Conservation (phyloP, 1,139 yeast species). For the Hansenula sp. region DNA sequence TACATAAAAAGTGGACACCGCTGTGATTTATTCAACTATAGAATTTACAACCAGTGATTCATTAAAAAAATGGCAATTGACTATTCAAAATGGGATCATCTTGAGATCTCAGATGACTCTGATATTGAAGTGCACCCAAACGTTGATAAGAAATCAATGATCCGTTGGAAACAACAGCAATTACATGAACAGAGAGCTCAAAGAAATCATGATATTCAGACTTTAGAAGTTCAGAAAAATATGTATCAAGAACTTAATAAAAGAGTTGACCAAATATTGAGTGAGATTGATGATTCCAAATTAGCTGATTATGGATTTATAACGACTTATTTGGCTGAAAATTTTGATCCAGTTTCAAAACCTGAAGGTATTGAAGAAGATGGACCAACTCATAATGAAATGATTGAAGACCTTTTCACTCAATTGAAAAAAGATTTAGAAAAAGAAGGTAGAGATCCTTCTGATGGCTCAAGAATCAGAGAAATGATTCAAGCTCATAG, state of each 20-base stretch:
- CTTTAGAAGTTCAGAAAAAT: conserved; percentile 64
- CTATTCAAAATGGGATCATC: conserved; percentile 96
- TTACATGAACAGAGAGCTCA: conserved; percentile 90
- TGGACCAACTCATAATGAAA: conserved; percentile 82
- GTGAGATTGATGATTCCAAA: conserved; percentile 35
- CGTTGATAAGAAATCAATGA: conserved; percentile 89
- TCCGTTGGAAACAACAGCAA: conserved; percentile 95
- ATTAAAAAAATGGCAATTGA: conserved; percentile 61
- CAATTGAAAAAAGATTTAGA: conserved; percentile 61
- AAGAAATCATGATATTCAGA: conserved; percentile 70
- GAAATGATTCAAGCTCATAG: conserved; percentile 53
- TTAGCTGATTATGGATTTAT: conserved; percentile 37
- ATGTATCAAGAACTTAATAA: conserved; percentile 75
- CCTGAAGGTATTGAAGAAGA: conserved; percentile 57
- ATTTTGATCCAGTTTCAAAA: conserved; percentile 57
- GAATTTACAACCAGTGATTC: neutral
- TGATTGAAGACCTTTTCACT: conserved; percentile 83
- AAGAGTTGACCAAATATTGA: conserved; percentile 64
- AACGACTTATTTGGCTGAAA: conserved; percentile 33
- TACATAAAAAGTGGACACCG: too few relatives aligned
- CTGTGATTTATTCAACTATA: too few relatives aligned
- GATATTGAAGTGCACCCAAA: conserved; percentile 98
- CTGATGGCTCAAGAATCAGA: conserved; percentile 38
- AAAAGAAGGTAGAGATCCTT: conserved; percentile 42
- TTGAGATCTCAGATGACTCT: conserved; percentile 93